These are phyloP conservation scores for Fusarium coffeatum DNA, from an alignment of 2,329 filamentous ascomycete species.

Conservation along the genomic window DNA sequence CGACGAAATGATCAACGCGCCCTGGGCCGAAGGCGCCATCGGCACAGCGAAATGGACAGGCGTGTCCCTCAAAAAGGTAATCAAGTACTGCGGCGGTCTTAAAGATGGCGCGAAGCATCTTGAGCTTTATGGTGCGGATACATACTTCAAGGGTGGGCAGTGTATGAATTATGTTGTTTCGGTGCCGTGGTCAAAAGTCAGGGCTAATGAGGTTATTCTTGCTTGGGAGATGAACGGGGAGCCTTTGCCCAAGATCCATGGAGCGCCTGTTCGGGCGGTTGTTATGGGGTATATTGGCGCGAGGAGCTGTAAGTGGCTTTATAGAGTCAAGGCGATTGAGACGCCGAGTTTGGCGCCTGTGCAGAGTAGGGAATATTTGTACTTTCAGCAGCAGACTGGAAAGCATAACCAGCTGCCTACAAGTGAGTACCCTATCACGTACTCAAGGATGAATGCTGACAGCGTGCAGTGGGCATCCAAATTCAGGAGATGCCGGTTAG, in stretches of 20 bases:
- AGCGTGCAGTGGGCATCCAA: constrained; percentile 61
- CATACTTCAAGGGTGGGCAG: constrained; percentile 76
- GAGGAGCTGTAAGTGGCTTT: constrained; percentile 71
- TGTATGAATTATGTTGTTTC: constrained; percentile 76
- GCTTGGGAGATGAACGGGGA: constrained; percentile 79
- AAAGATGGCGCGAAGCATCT: constrained; percentile 66
- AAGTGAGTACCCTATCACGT: constrained; percentile 46
- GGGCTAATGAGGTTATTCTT: constrained; percentile 72
- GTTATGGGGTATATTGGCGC: constrained; percentile 77
- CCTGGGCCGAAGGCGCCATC: constrained; percentile 75
- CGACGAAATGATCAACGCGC: constrained; percentile 67
- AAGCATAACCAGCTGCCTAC: constrained; percentile 72
- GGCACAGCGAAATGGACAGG: constrained; percentile 72
- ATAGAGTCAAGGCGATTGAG: constrained; percentile 69
- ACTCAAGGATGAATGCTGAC: background rate
- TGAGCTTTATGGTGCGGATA: constrained; percentile 76
- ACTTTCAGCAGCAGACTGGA: constrained; percentile 75
- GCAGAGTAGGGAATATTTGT: constrained; percentile 73
- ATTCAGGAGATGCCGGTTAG: constrained; percentile 80
- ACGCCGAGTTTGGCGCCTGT: constrained; percentile 69
- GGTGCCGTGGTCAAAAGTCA: constrained; percentile 75
- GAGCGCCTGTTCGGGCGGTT: constrained; percentile 70
- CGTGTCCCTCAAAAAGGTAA: constrained; percentile 74
- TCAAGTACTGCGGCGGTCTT: constrained; percentile 76
- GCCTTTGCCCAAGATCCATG: constrained; percentile 72